Base-by-base conservation (phyloP, 768 basidiomycete species). In the Mycena olivaceomarginata region DNA sequence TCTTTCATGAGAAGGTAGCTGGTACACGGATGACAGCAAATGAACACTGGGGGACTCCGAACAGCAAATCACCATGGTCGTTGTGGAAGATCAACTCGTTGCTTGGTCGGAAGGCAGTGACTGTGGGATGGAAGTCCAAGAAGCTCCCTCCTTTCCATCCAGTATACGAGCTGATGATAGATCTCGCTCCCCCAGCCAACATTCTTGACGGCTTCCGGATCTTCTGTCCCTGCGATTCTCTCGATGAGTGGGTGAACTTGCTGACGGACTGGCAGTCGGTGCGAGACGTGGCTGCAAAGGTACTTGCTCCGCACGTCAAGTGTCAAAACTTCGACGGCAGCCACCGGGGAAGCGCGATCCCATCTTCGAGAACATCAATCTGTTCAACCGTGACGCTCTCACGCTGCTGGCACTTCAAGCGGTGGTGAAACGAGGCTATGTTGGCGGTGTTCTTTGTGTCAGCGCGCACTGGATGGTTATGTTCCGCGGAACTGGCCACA, bases 371-470 rank as follows among this genome's bases (percentile, higher is more conserved):
- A 81, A 83, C 66, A 73, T 69, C 45, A 72, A 68, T 18, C 76
- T 83, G 3, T 83, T 62, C 71, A 81, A 79, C 65, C 80, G 77
- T 16, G 83, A 84, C 63, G 70, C 75, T 9, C 75, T 84, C 37
- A 46, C 76, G 0, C 75, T 81, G 37, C 48, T 70, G 4, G 67
- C 56, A 15, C 51, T 83, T 64, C 48, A 40, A 1, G 37, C 74
- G 20, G 73, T 82, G 1, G 71, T 83, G 70, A 83, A 82, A 46
- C 18, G 65, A 31, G 83, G 83, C 0, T 81, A 82, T 53, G 72
- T 83, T n/a, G 83, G 83, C 16, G 45, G 59, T 1, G 80, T 84
- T 5, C 56, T 82, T 11, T 73, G 72, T 51, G 66, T 81, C 7
- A 71, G 78, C 1, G n/a, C 39, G 4, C 59, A 78, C 39, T 82